Evolutionary conservation across 164 flowering plant genomes (phyloP).

Genomic region (Macadamia integrifolia): DNA sequence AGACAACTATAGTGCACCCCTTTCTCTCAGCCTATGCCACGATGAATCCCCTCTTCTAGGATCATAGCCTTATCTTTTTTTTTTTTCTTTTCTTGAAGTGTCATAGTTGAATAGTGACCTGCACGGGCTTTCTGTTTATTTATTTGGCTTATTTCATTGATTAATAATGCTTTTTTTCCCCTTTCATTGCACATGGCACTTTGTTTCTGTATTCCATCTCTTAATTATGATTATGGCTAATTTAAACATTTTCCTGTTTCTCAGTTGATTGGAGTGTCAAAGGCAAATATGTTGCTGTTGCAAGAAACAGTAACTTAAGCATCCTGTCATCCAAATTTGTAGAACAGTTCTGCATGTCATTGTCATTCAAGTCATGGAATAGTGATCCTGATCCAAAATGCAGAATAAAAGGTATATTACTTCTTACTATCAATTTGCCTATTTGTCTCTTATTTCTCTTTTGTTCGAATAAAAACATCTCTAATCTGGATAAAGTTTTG

Average conservation of each 20-base stretch:
- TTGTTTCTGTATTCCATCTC: not conserved
- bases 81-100: too few species aligned
- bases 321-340: conserved; percentile 59
- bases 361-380: conserved; percentile 41
- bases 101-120: too few species aligned
- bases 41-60: too few species aligned
- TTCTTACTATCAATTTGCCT: not conserved
- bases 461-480: not conserved
- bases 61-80: too few species aligned
- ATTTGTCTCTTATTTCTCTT: not conserved
- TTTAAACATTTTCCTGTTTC: not conserved
- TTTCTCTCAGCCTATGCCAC: too few species aligned
- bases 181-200: not conserved
- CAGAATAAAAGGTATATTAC: conserved; percentile 51
- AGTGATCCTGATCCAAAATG: conserved; percentile 31
- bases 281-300: conserved; percentile 65
- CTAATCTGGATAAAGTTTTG: not conserved
- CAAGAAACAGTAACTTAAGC: conserved; percentile 42
- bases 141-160: not conserved
- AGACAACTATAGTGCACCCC: too few species aligned
- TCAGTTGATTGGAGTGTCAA: conserved; percentile 70
- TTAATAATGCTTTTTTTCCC: not conserved
- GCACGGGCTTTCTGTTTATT: not conserved
- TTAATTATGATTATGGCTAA: not conserved
- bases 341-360: conserved; percentile 41